A percentile compares a stretch with the other conserved stretches of the same genome.
Evolutionary conservation across 139 green algal species (phyloP).

Genomic region (Tetradesmus lagerheimii): DNA sequence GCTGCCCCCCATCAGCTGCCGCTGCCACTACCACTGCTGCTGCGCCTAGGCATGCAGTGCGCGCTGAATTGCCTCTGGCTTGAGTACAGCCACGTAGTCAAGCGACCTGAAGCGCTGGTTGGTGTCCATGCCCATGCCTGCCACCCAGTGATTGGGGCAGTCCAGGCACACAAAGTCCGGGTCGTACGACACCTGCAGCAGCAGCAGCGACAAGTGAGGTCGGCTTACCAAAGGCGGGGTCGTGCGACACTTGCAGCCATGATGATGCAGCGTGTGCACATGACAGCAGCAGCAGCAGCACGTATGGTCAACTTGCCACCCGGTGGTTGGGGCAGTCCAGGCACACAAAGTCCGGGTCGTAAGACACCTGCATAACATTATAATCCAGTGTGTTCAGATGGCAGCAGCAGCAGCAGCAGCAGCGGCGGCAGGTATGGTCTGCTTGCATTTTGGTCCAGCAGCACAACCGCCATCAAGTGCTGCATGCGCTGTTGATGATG

Average conservation of each 20-base stretch:
- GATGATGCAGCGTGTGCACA: too few species aligned
- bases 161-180: constrained; percentile 45
- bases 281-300: too few species aligned
- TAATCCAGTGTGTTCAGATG: too few species aligned
- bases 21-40: constrained; percentile 24
- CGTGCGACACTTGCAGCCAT: too few species aligned
- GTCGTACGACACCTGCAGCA: constrained; percentile 26
- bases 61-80: constrained; percentile 39
- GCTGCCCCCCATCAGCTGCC: too few species aligned
- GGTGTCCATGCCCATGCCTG: constrained; percentile 50
- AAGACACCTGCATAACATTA: background rate
- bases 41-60: background rate
- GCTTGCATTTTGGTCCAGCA: too few species aligned
- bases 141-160: constrained; percentile 39
- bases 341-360: constrained; percentile 38
- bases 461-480: too few species aligned
- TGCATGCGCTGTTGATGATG: background rate
- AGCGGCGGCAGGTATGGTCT: background rate
- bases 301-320: too few species aligned
- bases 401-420: background rate
- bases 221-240: too few species aligned
- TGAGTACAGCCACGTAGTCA: constrained; percentile 46
- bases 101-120: constrained; percentile 45
- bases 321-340: constrained; percentile 49
- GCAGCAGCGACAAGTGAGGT: too few species aligned